Evolutionary conservation across 2,329 filamentous ascomycete genomes (phyloP).

Genomic region (Clonostachys rhizophaga): DNA sequence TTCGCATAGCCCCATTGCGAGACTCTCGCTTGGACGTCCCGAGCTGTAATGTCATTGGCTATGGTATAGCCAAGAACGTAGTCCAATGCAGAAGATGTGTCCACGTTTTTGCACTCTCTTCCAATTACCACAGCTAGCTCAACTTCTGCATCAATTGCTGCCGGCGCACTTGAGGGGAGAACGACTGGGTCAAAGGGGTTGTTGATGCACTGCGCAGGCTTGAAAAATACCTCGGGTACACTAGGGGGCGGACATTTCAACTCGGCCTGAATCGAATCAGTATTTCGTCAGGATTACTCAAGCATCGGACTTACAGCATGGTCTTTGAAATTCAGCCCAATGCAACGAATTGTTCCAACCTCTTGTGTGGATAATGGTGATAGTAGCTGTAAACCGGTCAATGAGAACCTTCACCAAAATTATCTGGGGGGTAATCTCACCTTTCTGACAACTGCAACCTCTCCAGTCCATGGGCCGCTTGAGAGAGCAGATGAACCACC

Average conservation of each 20-base stretch:
- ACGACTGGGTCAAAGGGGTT: slow-evolving; percentile 30
- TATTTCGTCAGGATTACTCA: slow-evolving; percentile 8
- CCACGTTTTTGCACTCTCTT: slow-evolving; percentile 38
- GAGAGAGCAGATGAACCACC: slow-evolving; percentile 12
- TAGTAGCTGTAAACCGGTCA: slow-evolving; percentile 2
- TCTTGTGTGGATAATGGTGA: slow-evolving; percentile 5
- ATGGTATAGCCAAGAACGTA: slow-evolving; percentile 53
- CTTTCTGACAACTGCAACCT: slow-evolving; percentile 18
- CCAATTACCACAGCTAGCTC: slow-evolving; percentile 45
- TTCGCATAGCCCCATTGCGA: slow-evolving; percentile 46
- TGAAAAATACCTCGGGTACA: slow-evolving; percentile 29
- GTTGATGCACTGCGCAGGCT: slow-evolving; percentile 33
- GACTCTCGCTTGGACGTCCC: slow-evolving; percentile 42
- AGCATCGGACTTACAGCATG: slow-evolving; percentile 19
- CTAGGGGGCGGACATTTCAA: slow-evolving; percentile 9
- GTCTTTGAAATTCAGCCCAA: slow-evolving; percentile 37
- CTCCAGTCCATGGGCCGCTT: slow-evolving; percentile 15
- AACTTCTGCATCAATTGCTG: slow-evolving; percentile 42
- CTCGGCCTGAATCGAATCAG: slow-evolving; percentile 11
- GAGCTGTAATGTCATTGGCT: slow-evolving; percentile 49
- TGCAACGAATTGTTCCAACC: slow-evolving; percentile 25
- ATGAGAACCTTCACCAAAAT: neutral
- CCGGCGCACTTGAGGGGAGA: slow-evolving; percentile 38
- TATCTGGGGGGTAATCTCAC: neutral
- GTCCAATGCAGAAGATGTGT: slow-evolving; percentile 37